Conservation (phyloP, 2,329 filamentous ascomycete species). For the Exutisphaerella laricina region DNA sequence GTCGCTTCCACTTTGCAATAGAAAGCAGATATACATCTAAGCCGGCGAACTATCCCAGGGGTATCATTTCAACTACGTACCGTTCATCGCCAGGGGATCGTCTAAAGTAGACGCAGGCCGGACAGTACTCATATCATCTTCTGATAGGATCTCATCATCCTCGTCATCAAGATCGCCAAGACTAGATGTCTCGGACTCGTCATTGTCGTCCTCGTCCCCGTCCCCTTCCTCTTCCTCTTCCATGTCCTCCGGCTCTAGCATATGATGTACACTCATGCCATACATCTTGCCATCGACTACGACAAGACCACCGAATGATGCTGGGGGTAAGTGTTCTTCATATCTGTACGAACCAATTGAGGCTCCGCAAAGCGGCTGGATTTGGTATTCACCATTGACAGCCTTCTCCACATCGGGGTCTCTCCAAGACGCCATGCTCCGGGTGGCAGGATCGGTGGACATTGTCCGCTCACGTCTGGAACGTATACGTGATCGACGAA, state of each 20-base stretch:
- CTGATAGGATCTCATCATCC: constrained; percentile 53
- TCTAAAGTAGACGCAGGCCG: constrained; percentile 26
- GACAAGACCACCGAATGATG: constrained; percentile 84
- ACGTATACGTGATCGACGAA: constrained; percentile 16
- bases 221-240: constrained; percentile 46
- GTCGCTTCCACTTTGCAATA: neutral
- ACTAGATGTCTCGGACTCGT: constrained; percentile 30
- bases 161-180: constrained; percentile 46
- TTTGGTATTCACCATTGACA: constrained; percentile 71
- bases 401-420: constrained; percentile 31
- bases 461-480: constrained; percentile 33
- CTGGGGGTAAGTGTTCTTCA: constrained; percentile 78
- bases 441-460: constrained; percentile 12
- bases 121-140: constrained; percentile 45
- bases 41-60: neutral
- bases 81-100: constrained; percentile 8
- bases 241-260: constrained; percentile 66
- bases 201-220: constrained; percentile 35
- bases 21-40: neutral
- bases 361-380: constrained; percentile 73
- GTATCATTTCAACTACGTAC: constrained; percentile 1
- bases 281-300: constrained; percentile 78
- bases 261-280: constrained; percentile 95
- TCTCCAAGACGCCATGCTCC: constrained; percentile 26
- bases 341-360: constrained; percentile 89